phyloP scores from a whole-genome alignment of 1,139 yeast genomes.

The Lodderomyces beijingensis region DNA sequence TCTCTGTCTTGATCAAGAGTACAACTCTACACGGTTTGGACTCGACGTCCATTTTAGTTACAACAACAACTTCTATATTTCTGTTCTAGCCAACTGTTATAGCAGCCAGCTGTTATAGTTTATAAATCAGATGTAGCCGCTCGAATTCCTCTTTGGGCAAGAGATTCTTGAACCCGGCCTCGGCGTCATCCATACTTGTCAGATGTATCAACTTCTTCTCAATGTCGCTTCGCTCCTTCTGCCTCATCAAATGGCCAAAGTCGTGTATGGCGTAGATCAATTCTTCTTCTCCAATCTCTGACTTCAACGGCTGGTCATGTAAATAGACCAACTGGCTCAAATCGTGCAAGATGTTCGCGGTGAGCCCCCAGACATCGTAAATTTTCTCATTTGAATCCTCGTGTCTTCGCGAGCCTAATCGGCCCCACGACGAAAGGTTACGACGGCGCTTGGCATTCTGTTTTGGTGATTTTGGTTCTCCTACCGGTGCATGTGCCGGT shows the following conservation, averaged over 20 bases:
- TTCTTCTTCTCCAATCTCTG: conserved; percentile 60
- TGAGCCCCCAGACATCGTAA: conserved; percentile 86
- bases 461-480: conserved; percentile 2
- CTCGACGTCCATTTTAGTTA: no score
- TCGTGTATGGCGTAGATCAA: conserved; percentile 53
- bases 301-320: conserved; percentile 11
- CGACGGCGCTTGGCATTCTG: conserved; percentile 4
- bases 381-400: conserved; percentile 37
- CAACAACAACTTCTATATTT: no score
- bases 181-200: conserved; percentile 14
- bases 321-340: conserved; percentile 56
- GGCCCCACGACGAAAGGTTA: conserved; percentile 31
- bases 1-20: no score
- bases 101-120: no score
- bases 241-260: conserved; percentile 45
- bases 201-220: conserved; percentile 36
- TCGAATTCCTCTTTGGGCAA: conserved; percentile 43
- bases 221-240: conserved; percentile 28
- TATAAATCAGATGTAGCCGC: conserved; percentile 39
- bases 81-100: no score
- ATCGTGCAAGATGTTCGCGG: conserved; percentile 82
- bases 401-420: conserved; percentile 37
- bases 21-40: no score
- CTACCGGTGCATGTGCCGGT: no score
- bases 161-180: conserved; percentile 46